phyloP scores from a whole-genome alignment of 2,329 filamentous ascomycete genomes.

The Trichoderma harzianum region DNA sequence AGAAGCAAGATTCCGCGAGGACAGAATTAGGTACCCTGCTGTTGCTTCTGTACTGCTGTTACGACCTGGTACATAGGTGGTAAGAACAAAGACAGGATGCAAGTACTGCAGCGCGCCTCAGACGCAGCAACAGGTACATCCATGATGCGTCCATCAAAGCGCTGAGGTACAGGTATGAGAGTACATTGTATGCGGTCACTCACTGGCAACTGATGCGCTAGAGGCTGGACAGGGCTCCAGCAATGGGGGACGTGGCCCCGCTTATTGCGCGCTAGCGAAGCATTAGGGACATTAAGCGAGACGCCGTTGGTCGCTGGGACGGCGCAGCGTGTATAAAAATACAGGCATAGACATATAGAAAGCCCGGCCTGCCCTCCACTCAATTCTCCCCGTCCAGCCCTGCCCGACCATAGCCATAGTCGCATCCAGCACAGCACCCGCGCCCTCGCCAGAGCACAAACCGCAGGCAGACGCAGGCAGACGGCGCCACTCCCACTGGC shows the following conservation, averaged over 20 bases:
- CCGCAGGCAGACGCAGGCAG: constrained; percentile 5
- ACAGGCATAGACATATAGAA: constrained; percentile 45
- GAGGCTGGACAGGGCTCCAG: constrained; percentile 6
- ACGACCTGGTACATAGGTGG: neutral
- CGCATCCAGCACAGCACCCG: constrained; percentile 5
- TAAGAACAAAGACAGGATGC: neutral
- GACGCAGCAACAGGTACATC: neutral
- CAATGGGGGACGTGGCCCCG: constrained; percentile 6
- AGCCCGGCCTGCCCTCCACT: constrained; percentile 43
- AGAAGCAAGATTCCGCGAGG: neutral
- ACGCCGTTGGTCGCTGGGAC: constrained; percentile 32
- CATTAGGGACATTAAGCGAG: constrained; percentile 39
- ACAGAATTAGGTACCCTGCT: neutral
- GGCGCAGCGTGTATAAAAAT: constrained; percentile 43
- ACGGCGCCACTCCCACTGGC: constrained; percentile 3
- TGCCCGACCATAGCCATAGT: constrained; percentile 15
- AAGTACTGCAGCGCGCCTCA: neutral
- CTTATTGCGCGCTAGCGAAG: constrained; percentile 29
- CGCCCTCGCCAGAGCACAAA: neutral
- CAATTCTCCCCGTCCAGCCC: constrained; percentile 32
- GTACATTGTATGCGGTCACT: neutral
- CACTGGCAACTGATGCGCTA: neutral
- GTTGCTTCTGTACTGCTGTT: too few species aligned
- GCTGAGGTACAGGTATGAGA: neutral
- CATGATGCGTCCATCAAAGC: neutral